Evolutionary conservation across 805 yeast genomes (phyloP).

Genomic region (Ogataea glucozyma): DNA sequence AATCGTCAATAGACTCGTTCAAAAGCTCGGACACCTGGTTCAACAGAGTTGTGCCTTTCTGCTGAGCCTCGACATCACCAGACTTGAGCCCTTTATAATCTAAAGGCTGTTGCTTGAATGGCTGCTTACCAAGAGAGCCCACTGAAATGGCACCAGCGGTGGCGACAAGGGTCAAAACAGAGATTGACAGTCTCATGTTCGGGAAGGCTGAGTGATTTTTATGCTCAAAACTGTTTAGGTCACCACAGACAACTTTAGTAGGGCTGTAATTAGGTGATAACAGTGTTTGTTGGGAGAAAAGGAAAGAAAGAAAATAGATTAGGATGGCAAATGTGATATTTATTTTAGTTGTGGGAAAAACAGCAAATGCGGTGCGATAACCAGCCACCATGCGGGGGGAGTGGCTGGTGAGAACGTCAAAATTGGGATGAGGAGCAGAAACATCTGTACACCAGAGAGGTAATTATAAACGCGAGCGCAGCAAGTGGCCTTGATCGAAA

Average conservation of each 20-base stretch:
- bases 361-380: constrained; percentile 1
- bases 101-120: constrained; percentile 15
- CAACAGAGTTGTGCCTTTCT: constrained; percentile 28
- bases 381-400: constrained; percentile 6
- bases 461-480: too few relatives aligned
- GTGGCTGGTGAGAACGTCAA: background rate
- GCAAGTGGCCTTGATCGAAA: too few relatives aligned
- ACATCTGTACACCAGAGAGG: background rate
- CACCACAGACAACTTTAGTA: background rate
- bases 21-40: constrained; percentile 51
- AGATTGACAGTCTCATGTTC: constrained; percentile 8
- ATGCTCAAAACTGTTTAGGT: background rate
- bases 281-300: background rate
- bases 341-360: too few relatives aligned
- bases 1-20: constrained; percentile 49
- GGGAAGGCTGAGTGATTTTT: too few relatives aligned
- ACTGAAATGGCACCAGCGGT: constrained; percentile 9
- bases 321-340: background rate
- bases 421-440: background rate
- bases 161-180: constrained; percentile 15
- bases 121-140: constrained; percentile 4
- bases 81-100: constrained; percentile 5
- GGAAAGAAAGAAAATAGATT: background rate
- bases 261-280: background rate
- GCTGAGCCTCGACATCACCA: too few relatives aligned